Conservation (phyloP, 2,329 filamentous ascomycete species). For the Talaromyces sp. region DNA sequence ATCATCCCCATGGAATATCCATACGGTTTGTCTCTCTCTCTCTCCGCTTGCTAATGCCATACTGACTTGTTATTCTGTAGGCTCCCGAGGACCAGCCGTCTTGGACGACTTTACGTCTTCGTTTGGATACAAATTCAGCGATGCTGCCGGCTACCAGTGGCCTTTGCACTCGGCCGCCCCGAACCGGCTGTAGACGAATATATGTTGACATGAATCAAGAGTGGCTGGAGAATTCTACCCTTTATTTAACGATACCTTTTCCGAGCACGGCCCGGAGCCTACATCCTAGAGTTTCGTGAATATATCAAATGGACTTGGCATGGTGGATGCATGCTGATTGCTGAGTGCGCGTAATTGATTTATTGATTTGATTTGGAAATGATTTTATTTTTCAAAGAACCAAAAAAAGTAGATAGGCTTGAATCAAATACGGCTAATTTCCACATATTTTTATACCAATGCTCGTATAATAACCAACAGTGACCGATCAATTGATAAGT, state of each 20-base stretch:
- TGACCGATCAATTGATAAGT: too few species aligned
- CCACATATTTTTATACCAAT: too few species aligned
- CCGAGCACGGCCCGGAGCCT: constrained; percentile 5
- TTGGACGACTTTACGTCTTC: constrained; percentile 97
- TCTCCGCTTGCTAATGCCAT: constrained; percentile 1
- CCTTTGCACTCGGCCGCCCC: constrained; percentile 64
- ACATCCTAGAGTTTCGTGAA: constrained; percentile 7
- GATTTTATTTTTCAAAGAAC: too few species aligned
- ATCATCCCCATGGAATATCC: constrained; percentile 99
- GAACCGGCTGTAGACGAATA: constrained; percentile 68
- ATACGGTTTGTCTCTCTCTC: constrained; percentile 64
- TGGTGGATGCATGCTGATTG: neutral
- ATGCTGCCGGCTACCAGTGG: constrained; percentile 94
- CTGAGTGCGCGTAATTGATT: neutral
- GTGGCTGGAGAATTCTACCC: neutral
- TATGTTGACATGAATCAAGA: constrained; percentile 6
- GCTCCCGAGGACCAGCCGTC: constrained; percentile 91
- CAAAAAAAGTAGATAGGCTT: neutral
- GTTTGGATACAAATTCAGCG: constrained; percentile 98
- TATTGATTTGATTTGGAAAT: neutral
- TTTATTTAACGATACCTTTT: constrained; percentile 3
- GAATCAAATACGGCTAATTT: too few species aligned
- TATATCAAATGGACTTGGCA: neutral
- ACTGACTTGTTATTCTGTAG: constrained; percentile 48
- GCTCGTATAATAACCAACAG: neutral